phyloP scores from a whole-genome alignment of 2,329 filamentous ascomycete genomes.

The Blastomyces parvus region DNA sequence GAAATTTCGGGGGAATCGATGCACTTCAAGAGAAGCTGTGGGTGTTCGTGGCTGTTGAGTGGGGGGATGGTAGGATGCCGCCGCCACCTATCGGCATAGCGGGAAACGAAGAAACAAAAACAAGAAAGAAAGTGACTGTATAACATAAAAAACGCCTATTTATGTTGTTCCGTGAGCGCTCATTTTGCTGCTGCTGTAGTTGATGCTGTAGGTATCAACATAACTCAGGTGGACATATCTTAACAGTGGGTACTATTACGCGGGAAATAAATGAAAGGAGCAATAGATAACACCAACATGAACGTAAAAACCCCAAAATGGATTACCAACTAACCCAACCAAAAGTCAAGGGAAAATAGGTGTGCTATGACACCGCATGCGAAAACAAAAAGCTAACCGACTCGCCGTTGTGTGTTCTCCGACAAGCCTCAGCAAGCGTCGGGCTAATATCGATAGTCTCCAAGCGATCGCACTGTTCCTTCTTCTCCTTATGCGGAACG shows the following conservation, averaged over 20 bases:
- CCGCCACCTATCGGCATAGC: background rate
- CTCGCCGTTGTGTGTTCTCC: slow-evolving; percentile 44
- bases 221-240: background rate
- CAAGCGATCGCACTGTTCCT: slow-evolving; percentile 65
- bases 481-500: slow-evolving; percentile 71
- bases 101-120: background rate
- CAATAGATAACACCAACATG: background rate
- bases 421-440: slow-evolving; percentile 48
- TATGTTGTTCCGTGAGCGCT: background rate
- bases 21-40: background rate
- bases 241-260: background rate
- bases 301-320: background rate
- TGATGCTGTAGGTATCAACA: background rate
- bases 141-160: background rate
- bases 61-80: background rate
- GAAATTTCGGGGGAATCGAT: no score
- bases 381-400: slow-evolving; percentile 44
- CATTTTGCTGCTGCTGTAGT: background rate
- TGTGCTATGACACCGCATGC: slow-evolving; percentile 35
- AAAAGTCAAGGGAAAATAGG: background rate
- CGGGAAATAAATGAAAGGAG: background rate
- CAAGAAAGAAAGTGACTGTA: background rate
- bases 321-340: background rate
- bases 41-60: background rate
- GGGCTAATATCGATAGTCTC: slow-evolving; percentile 88